Conservation (phyloP, 179 eudicot species). For the Silene vulgaris region DNA sequence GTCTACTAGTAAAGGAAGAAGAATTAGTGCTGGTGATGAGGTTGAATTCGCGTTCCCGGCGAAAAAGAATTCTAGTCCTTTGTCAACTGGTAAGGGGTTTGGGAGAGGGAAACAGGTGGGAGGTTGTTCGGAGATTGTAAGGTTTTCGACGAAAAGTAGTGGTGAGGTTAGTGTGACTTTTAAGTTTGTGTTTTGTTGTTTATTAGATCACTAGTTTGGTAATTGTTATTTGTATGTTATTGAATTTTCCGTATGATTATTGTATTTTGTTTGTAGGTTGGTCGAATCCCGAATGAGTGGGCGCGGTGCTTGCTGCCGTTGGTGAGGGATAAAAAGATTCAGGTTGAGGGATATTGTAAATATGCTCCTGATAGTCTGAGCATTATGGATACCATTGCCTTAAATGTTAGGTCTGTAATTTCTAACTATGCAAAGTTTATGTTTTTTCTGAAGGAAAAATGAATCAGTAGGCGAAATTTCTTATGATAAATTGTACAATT, state of each 20-base stretch:
- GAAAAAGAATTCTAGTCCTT: constrained; percentile 31
- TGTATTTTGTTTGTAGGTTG: constrained; percentile 49
- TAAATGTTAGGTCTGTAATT: constrained; percentile 61
- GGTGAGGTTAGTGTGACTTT: constrained; percentile 56
- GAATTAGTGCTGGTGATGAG: constrained; percentile 57
- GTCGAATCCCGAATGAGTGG: constrained; percentile 96
- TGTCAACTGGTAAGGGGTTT: constrained; percentile 48
- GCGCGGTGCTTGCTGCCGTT: constrained; percentile 75
- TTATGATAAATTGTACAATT: too few species aligned
- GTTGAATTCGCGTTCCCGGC: constrained; percentile 60
- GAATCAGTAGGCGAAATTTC: too few species aligned
- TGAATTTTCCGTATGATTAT: neutral
- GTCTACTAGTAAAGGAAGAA: constrained; percentile 85
- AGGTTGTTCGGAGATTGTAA: constrained; percentile 72
- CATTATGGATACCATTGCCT: constrained; percentile 72
- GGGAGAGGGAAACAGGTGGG: constrained; percentile 52
- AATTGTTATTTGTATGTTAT: neutral
- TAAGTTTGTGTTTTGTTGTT: neutral
- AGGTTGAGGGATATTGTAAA: constrained; percentile 63
- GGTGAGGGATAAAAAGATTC: constrained; percentile 79
- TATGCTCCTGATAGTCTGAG: constrained; percentile 70
- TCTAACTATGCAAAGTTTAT: neutral
- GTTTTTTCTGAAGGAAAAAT: too few species aligned
- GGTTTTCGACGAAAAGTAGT: constrained; percentile 64
- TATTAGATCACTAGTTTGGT: neutral